These are phyloP conservation scores for Musa schizocarpa DNA, from an alignment of 176 grass and related monocot species.

Conservation along the genomic window DNA sequence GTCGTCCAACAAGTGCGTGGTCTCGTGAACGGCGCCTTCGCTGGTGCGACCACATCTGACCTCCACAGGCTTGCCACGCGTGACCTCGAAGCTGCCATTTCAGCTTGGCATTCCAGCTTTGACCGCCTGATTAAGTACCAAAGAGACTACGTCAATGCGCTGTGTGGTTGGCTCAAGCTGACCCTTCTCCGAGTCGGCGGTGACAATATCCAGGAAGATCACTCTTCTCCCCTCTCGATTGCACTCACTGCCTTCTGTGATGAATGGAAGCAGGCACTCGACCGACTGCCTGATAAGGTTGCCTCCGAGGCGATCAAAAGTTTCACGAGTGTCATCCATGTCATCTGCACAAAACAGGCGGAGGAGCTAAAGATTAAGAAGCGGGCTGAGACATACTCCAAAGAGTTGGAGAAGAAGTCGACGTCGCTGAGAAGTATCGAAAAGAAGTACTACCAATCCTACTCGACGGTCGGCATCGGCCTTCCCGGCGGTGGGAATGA, in stretches of 20 bases:
- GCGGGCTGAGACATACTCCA: conserved; percentile 50
- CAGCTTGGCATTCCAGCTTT: conserved; percentile 86
- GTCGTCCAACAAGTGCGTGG: conserved; percentile 93
- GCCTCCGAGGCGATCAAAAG: conserved; percentile 96
- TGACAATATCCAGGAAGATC: conserved; percentile 40
- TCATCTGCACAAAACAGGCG: conserved; percentile 86
- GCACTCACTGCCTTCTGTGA: conserved; percentile 86
- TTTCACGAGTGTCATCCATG: conserved; percentile 77
- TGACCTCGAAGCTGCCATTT: conserved; percentile 80
- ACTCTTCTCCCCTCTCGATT: conserved; percentile 45
- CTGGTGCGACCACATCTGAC: conserved; percentile 78
- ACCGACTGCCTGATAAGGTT: conserved; percentile 76
- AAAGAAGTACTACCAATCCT: conserved; percentile 91
- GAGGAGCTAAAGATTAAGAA: conserved; percentile 96
- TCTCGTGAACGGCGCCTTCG: conserved; percentile 48
- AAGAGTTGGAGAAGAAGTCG: conserved; percentile 91
- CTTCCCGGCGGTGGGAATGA: conserved; percentile 61
- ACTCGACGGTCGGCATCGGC: conserved; percentile 64
- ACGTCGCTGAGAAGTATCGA: conserved; percentile 66
- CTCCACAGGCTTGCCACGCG: conserved; percentile 76
- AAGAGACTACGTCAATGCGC: conserved; percentile 61
- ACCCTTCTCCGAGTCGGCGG: conserved; percentile 65
- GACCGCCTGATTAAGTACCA: conserved; percentile 83
- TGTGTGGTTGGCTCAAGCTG: conserved; percentile 85
- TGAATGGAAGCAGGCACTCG: conserved; percentile 95